Evolutionary conservation across 2,329 filamentous ascomycete species (phyloP).

Genomic region (Fusarium beomiforme): DNA sequence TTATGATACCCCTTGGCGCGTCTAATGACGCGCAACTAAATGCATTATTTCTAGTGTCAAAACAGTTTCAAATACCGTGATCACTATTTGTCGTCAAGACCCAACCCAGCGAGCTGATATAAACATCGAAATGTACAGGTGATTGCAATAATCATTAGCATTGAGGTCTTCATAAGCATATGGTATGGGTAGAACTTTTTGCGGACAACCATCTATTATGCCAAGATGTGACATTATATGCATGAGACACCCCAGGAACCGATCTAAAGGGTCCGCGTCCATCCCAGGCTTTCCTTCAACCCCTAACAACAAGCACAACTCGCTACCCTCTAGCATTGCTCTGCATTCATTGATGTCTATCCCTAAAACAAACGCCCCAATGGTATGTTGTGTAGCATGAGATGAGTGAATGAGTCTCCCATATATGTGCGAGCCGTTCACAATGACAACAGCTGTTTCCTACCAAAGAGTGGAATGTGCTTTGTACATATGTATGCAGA

Average conservation of each 20-base stretch:
- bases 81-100: neutral
- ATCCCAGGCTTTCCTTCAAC: conserved; percentile 2
- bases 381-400: conserved; percentile 40
- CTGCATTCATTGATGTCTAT: conserved; percentile 19
- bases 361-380: conserved; percentile 46
- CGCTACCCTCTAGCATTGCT: conserved; percentile 10
- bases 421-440: conserved; percentile 36
- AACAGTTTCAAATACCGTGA: neutral
- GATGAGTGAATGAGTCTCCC: conserved; percentile 12
- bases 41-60: neutral
- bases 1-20: conserved; percentile 14
- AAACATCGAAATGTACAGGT: neutral
- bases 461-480: conserved; percentile 38
- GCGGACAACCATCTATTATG: conserved; percentile 35
- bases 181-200: neutral
- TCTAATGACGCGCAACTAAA: neutral
- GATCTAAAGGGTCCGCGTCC: conserved; percentile 28
- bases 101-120: neutral
- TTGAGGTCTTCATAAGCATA: neutral
- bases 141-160: neutral
- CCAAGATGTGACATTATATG: conserved; percentile 26
- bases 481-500: conserved; percentile 55
- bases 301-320: conserved; percentile 14
- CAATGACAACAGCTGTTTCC: conserved; percentile 32
- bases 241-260: conserved; percentile 25